Evolutionary conservation across 129 eudicot species (phyloP), one percentile per base, ranked within the genome.

Genomic region (Helichrysum umbraculigerum): DNA sequence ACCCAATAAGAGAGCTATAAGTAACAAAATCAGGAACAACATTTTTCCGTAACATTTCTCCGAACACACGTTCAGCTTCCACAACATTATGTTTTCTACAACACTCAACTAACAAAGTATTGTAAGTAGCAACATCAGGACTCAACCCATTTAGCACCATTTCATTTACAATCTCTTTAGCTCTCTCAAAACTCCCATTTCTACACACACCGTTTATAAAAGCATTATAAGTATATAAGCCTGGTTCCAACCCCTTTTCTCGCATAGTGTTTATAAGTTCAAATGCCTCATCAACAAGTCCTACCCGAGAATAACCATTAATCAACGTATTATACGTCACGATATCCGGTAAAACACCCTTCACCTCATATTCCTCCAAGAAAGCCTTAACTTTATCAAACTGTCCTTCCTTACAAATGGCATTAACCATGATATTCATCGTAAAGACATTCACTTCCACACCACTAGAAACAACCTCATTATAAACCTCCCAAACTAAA

Each of bases 291-390:
- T 87, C 92, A 0, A 87, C 65, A 66, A 58, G 58, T 15, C 96
- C 96, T 47, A 76, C 87, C 50, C 79, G 83, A 79, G 84, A 86
- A 81, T 81, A 81, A 42, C 90, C 93, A 58, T 72, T 90, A 61
- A 92, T 75, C 66, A 92, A 76, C 21, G 98, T 92, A 82, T 90
- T 90, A 71, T 89, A 92, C 0, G 93, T 92, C 84, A 90, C 96
- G 25, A 71, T 79, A 86, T 92, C 96, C 14, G 94, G 81, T 41
- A 41, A 81, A 47, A 92, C 69, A 32, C 96, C 98, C 50, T 84
- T 86, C 56, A 30, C 33, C 71, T 86, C 90, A 82, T 89, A 84
- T 63, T 85, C 93, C 39, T 12, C 4, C 67, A 89, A 68, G 58
- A 87, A 85, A 25, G 28, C 11, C 59, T 61, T 72, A 4, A 77